phyloP scores from a whole-genome alignment of 2,329 filamentous ascomycete species.

The Pezicula radicicola region DNA sequence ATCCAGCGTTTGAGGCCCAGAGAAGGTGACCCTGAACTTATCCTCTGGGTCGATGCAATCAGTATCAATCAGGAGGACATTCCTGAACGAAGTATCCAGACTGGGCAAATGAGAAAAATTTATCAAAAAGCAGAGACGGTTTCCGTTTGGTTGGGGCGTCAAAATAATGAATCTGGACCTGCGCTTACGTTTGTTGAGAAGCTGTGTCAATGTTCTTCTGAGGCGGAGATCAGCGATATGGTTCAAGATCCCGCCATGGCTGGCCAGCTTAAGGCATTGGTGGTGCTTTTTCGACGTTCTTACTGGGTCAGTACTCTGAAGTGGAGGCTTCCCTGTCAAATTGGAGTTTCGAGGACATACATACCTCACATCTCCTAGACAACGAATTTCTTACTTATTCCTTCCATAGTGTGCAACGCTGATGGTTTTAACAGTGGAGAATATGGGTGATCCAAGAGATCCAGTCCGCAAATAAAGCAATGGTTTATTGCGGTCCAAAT shows the following conservation, averaged over 20 bases:
- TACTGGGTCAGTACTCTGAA: conserved; percentile 27
- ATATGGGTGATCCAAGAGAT: conserved; percentile 43
- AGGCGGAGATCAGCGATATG: conserved; percentile 8
- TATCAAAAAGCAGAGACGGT: conserved; percentile 20
- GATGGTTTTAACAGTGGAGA: conserved; percentile 17
- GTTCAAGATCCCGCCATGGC: conserved; percentile 8
- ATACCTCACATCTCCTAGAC: no score
- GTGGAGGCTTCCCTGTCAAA: no score
- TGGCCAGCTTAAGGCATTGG: conserved; percentile 25
- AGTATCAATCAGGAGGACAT: conserved; percentile 22
- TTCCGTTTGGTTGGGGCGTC: conserved; percentile 17
- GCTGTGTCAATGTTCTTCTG: conserved; percentile 7
- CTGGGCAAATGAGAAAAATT: conserved; percentile 18
- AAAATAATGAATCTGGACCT: conserved; percentile 5
- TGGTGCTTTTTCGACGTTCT: conserved; percentile 32
- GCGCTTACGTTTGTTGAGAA: conserved; percentile 16
- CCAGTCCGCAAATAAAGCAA: conserved; percentile 29
- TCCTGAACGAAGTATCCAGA: conserved; percentile 18
- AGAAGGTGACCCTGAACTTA: conserved; percentile 4
- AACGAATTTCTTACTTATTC: no score
- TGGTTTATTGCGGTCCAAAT: conserved; percentile 34
- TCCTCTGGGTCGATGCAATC: conserved; percentile 23
- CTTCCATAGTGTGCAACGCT: no score
- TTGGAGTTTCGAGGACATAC: no score
- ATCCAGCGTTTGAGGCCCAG: conserved; percentile 14